Base-by-base conservation (phyloP, 257 asterid genomes). In the Gentiana dahurica region DNA sequence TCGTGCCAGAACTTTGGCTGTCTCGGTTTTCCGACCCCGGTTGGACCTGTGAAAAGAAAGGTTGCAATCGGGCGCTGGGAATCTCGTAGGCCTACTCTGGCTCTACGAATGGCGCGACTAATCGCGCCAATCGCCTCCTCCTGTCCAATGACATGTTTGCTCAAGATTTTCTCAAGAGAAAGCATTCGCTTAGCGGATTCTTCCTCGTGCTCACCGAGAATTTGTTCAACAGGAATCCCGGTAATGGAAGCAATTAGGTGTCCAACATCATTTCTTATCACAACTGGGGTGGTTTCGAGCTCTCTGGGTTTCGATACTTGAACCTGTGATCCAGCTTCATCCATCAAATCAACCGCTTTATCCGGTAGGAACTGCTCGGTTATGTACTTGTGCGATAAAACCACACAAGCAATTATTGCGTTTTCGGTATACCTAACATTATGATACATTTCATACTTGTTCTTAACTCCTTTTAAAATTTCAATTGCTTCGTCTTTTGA, bases 21-120 rank as follows among this genome's bases (percentile, higher is more conserved):
- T 78, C 64, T 86, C 90, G 1, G 97, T 83, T 60, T 89, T 89
- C 38, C 97, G 1, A 86, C 95, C n/a, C 93, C 97, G 6, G 95
- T 86, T 38, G 97, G 97, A 35, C 97, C 97, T 0, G 89, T 83
- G 37, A 89, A 89, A 75, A 86, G 76, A 77, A 89, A 84, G 68
- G 87, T 85, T n/a, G 97, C 95, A 5, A 83, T 77, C 8, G 97
- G 97, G 12, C 95, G 76, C 62, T 75, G 75, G 13, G 97, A 94
- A 36, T 86, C 85, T 65, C 80, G 82, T 46, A 89, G 81, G 52
- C 97, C 97, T 9, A 86, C 93, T 62, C 97, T 90, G 49, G 95
- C 89, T 38, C 97, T 85, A 0, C 94, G 80, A 59, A 89, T 81
- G 11, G 94, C 94, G 7, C 94, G 85, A 55, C 87, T 76, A 11